Evolutionary conservation across 306 rosid species (phyloP), one percentile per base, ranked within the genome.

Genomic region (Prinsepia uniflora): DNA sequence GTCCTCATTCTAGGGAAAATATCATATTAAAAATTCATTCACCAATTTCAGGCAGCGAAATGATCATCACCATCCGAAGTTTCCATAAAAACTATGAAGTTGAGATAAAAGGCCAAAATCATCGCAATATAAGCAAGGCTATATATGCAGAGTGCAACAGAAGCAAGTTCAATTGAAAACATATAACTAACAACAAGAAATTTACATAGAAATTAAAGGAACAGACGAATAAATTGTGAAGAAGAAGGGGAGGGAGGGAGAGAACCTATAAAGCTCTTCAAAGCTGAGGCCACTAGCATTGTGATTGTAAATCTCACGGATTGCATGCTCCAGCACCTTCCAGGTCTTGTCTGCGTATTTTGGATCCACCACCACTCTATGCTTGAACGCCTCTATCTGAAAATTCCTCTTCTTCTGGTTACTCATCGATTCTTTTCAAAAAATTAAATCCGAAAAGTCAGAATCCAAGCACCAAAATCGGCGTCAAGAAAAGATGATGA

Each of bases 231-330:
- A 24, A 24, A 24, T 24, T 24, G 30, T 24, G 30, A 69, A 58
- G 34, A 17, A 7, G 50, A 55, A 64, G 45, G 8, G 44, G 62
- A 63, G 50, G 73, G 54, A 36, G 53, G 44, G 65, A 59, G 24
- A 13, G 71, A 81, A 92, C 98, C 98, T 90, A 82, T 92, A 92
- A 70, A 92, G 96, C 86, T 92, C 96, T 81, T 92, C 98, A 47
- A 92, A 92, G 77, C 98, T 92, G 62, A 92, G 96, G 42, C 98
- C 96, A 76, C 98, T 92, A 22, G 98, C 98, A 84, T 92, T 92
- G 75, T 90, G 98, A 59, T 90, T 92, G 80, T 92, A 90, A 72
- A 92, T 92, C 85, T 92, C 98, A 30, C 84, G 83, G 73, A 89
- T 89, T 73, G 93, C 97, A 59, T 84, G 91, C 67, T 91, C 97